Conservation (phyloP, 1,284 basidiomycete genomes). For the Apiotrichum gracile region DNA sequence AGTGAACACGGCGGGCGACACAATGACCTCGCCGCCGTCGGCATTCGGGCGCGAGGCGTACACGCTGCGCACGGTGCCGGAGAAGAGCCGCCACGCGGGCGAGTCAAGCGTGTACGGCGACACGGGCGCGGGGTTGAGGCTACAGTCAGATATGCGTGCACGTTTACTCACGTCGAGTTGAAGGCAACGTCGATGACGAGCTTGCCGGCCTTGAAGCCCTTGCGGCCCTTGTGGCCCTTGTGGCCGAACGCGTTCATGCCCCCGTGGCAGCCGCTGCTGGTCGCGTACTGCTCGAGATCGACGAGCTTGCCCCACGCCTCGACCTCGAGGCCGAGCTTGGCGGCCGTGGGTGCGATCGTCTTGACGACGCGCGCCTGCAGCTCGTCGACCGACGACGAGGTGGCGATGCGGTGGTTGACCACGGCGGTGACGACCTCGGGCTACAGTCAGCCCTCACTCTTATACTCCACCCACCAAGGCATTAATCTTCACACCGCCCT, state of each 20-base stretch:
- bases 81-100: conserved; percentile 35
- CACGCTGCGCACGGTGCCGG: conserved; percentile 32
- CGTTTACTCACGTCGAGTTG: conserved; percentile 19
- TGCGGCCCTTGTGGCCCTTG: neutral
- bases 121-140: conserved; percentile 41
- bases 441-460: neutral
- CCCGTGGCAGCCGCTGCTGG: conserved; percentile 9
- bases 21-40: conserved; percentile 17
- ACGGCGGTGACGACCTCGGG: conserved; percentile 42
- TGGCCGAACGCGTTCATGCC: neutral
- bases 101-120: conserved; percentile 34
- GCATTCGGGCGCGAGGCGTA: conserved; percentile 26
- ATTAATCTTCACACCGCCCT: conserved; percentile 42
- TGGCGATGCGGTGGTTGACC: conserved; percentile 42
- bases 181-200: conserved; percentile 28
- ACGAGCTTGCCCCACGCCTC: conserved; percentile 35
- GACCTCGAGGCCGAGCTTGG: conserved; percentile 34
- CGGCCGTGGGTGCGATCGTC: conserved; percentile 28
- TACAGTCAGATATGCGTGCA: neutral
- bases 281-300: conserved; percentile 14
- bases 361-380: conserved; percentile 30
- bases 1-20: conserved; percentile 34
- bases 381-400: conserved; percentile 32
- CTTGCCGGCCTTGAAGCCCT: conserved; percentile 18
- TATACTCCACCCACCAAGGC: conserved; percentile 18